A percentile compares a stretch with the other conserved stretches of the same genome.
These are phyloP conservation scores for Lactarius deliciosus DNA, from an alignment of 768 basidiomycete genomes.

Conservation along the genomic window DNA sequence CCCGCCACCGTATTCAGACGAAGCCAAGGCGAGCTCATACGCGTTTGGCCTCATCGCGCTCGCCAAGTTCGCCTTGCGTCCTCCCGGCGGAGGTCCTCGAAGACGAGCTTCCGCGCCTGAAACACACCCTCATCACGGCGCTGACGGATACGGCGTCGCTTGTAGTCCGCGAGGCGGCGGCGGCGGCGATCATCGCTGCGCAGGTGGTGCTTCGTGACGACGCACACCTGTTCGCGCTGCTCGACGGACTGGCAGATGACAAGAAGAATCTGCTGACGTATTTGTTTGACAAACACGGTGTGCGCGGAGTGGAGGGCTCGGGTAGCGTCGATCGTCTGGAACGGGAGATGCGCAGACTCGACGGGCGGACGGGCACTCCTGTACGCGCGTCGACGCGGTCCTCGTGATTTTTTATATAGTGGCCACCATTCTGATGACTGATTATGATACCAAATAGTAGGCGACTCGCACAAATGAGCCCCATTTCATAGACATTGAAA, in stretches of 20 bases:
- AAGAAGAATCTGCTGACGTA: constrained; percentile 91
- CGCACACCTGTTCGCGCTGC: constrained; percentile 73
- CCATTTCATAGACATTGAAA: background rate
- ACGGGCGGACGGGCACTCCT: constrained; percentile 76
- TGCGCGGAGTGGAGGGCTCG: constrained; percentile 42
- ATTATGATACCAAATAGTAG: constrained; percentile 8
- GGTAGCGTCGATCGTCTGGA: constrained; percentile 63
- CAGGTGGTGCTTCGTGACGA: constrained; percentile 83
- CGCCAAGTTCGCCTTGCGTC: constrained; percentile 77
- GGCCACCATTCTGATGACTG: background rate
- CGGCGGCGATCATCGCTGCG: constrained; percentile 78
- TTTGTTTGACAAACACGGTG: constrained; percentile 84
- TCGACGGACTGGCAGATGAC: constrained; percentile 83
- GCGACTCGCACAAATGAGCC: background rate
- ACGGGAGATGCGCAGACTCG: constrained; percentile 78
- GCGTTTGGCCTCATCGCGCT: constrained; percentile 84
- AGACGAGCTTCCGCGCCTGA: constrained; percentile 80
- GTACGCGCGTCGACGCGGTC: constrained; percentile 33
- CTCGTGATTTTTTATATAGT: constrained; percentile 3
- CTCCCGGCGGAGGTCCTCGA: constrained; percentile 83
- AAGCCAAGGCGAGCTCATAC: constrained; percentile 63
- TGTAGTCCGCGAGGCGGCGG: constrained; percentile 82
- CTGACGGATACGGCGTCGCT: constrained; percentile 70
- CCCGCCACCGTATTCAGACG: constrained; percentile 44
- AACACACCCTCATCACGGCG: constrained; percentile 67